These are phyloP conservation scores for Zalerion maritima DNA, from an alignment of 495 filamentous ascomycete species.

Conservation along the genomic window DNA sequence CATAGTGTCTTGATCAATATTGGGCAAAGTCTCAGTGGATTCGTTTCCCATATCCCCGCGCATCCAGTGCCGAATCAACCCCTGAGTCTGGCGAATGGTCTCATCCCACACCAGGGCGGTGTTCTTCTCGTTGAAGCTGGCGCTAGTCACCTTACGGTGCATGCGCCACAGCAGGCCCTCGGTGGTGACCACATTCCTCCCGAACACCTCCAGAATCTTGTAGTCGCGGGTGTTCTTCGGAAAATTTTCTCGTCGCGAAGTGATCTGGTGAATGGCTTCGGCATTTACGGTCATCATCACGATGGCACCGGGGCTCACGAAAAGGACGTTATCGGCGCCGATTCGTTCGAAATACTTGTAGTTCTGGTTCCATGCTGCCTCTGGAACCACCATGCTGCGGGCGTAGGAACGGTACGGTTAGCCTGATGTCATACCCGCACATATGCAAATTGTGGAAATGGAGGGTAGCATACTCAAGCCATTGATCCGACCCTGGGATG, in stretches of 20 bases:
- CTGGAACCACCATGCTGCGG: conserved; percentile 17
- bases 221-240: conserved; percentile 50
- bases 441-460: neutral
- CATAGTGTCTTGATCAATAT: conserved; percentile 45
- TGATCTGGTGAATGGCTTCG: conserved; percentile 44
- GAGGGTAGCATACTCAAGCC: conserved; percentile 25
- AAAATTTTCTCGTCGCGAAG: conserved; percentile 45
- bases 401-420: conserved; percentile 4
- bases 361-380: conserved; percentile 21
- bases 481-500: conserved; percentile 25
- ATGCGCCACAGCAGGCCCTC: conserved; percentile 49
- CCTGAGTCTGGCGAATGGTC: conserved; percentile 39
- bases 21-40: conserved; percentile 28
- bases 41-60: conserved; percentile 11
- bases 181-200: conserved; percentile 47
- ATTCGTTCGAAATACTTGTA: conserved; percentile 22
- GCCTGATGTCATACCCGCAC: neutral
- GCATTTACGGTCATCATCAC: conserved; percentile 38
- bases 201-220: conserved; percentile 42
- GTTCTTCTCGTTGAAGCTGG: conserved; percentile 59
- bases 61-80: conserved; percentile 40
- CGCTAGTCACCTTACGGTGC: conserved; percentile 53
- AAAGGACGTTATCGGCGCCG: conserved; percentile 32
- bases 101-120: conserved; percentile 49
- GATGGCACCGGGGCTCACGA: conserved; percentile 33